Evolutionary conservation across 2,329 filamentous ascomycete genomes (phyloP).

Genomic region (Sporothrix globosa): DNA sequence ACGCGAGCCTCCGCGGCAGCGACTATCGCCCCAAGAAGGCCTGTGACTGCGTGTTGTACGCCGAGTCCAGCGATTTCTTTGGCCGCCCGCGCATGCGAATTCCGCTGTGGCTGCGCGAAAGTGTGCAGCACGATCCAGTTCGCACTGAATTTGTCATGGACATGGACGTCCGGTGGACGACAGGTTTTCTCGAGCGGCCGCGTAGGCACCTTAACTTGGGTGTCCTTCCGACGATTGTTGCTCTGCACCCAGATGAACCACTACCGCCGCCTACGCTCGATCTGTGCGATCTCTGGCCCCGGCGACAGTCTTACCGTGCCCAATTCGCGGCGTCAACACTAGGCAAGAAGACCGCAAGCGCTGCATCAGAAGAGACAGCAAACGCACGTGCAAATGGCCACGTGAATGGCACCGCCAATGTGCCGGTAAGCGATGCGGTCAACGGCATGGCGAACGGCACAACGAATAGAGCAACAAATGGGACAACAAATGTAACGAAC

Average conservation of each 20-base stretch:
- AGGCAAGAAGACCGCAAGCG: conserved; percentile 27
- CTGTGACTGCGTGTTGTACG: conserved; percentile 44
- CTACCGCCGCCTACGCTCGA: conserved; percentile 25
- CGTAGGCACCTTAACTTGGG: conserved; percentile 46
- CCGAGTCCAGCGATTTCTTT: conserved; percentile 49
- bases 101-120: conserved; percentile 45
- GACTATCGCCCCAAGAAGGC: conserved; percentile 30
- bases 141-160: conserved; percentile 54
- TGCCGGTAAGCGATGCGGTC: too few relatives aligned
- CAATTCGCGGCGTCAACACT: neutral
- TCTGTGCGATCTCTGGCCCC: conserved; percentile 28
- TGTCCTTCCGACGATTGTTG: conserved; percentile 51
- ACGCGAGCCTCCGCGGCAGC: conserved; percentile 27
- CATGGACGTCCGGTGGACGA: conserved; percentile 54
- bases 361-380: neutral
- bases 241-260: conserved; percentile 46
- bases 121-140: conserved; percentile 39
- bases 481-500: conserved; percentile 18
- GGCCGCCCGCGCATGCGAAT: conserved; percentile 44
- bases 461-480: neutral
- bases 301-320: conserved; percentile 38
- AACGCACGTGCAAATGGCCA: neutral
- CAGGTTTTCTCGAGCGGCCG: conserved; percentile 45
- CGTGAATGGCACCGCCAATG: neutral
- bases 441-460: neutral